These are phyloP conservation scores for Trifolium fragiferum DNA, from an alignment of 306 rosid genomes.

Conservation along the genomic window DNA sequence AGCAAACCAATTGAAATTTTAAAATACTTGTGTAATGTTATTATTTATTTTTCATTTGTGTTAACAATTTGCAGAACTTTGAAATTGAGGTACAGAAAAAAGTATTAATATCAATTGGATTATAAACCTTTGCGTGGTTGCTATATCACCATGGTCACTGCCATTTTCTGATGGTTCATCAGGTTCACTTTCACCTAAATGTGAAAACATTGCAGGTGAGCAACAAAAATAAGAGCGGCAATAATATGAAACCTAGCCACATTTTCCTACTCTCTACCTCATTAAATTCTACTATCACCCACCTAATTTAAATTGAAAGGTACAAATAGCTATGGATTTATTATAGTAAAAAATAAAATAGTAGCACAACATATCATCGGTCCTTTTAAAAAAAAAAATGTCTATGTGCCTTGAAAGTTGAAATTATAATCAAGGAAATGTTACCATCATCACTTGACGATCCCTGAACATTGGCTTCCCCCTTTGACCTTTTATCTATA, in stretches of 20 bases:
- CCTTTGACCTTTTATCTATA: conserved; percentile 81
- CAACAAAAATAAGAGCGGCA: conserved; percentile 37
- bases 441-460: conserved; percentile 87
- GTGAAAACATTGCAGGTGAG: conserved; percentile 53
- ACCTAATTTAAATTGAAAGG: conserved; percentile 28
- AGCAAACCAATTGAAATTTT: conserved; percentile 34
- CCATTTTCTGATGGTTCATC: conserved; percentile 71
- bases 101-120: conserved; percentile 29
- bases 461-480: conserved; percentile 63
- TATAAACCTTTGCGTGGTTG: conserved; percentile 67
- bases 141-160: conserved; percentile 56
- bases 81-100: conserved; percentile 16
- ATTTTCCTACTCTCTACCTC: conserved; percentile 10
- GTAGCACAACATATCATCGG: conserved; percentile 22
- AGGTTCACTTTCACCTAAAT: conserved; percentile 79
- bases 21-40: conserved; percentile 21
- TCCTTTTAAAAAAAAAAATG: conserved; percentile 26
- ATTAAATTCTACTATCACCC: conserved; percentile 26
- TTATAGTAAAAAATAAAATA: conserved; percentile 22
- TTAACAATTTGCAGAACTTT: conserved; percentile 26
- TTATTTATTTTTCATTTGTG: background rate
- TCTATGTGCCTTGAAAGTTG: conserved; percentile 22
- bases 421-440: conserved; percentile 38
- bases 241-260: conserved; percentile 29
- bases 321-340: conserved; percentile 2